Conservation (phyloP, 73 alveolate species). For the Strombidium stylifer region DNA sequence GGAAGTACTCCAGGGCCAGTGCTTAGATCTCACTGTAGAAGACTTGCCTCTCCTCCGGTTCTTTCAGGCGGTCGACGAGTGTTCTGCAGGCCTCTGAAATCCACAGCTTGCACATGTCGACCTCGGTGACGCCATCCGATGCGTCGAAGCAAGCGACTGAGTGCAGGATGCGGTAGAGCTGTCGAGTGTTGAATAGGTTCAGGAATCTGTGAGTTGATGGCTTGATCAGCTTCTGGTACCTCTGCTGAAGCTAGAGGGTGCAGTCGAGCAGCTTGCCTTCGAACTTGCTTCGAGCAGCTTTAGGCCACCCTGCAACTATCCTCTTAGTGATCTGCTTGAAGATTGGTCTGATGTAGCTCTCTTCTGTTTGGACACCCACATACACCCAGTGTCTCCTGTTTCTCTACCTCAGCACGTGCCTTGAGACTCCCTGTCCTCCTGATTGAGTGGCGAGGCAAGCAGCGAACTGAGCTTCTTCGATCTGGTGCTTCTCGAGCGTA, state of each 20-base stretch:
- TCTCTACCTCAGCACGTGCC: too few relatives aligned
- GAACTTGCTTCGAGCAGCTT: slow-evolving; percentile 49
- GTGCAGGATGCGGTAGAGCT: slow-evolving; percentile 77
- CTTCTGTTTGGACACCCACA: too few relatives aligned
- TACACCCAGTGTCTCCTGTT: too few relatives aligned
- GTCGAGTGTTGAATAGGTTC: slow-evolving; percentile 78
- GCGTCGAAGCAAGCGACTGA: slow-evolving; percentile 84
- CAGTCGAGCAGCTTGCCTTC: slow-evolving; percentile 72
- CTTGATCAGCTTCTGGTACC: slow-evolving; percentile 76
- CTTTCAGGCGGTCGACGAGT: slow-evolving; percentile 77
- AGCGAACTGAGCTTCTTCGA: slow-evolving; percentile 80
- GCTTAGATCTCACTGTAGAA: slow-evolving; percentile 38
- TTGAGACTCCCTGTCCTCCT: too few relatives aligned
- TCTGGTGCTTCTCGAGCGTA: slow-evolving; percentile 65
- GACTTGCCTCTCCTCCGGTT: slow-evolving; percentile 68
- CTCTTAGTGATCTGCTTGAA: too few relatives aligned
- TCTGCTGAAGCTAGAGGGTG: slow-evolving; percentile 72
- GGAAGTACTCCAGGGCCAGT: slow-evolving; percentile 42
- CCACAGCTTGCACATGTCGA: slow-evolving; percentile 78
- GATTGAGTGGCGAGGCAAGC: too few relatives aligned
- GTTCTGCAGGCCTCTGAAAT: slow-evolving; percentile 89
- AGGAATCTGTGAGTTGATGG: slow-evolving; percentile 91
- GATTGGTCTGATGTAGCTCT: too few relatives aligned
- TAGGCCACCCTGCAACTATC: slow-evolving; percentile 69
- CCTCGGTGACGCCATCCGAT: slow-evolving; percentile 61